phyloP scores from a whole-genome alignment of 768 basidiomycete species.

The Udeniomyces megalosporus region DNA sequence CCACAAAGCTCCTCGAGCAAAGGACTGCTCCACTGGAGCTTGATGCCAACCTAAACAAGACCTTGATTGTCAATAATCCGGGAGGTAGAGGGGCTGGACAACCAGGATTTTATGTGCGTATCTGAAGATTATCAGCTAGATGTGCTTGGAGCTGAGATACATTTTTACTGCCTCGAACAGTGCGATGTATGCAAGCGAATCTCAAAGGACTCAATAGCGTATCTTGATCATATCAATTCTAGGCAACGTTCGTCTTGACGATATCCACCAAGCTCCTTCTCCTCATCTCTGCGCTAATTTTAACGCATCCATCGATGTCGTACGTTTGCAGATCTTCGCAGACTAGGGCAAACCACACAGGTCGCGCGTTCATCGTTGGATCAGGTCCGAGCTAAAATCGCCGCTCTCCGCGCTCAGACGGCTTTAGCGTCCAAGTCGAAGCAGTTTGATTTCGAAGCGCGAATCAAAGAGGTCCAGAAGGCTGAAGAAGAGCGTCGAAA shows the following conservation, averaged over 20 bases:
- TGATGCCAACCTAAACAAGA: constrained; percentile 89
- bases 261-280: too few relatives aligned
- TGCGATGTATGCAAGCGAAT: constrained; percentile 83
- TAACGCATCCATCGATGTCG: too few relatives aligned
- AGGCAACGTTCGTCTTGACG: constrained; percentile 35
- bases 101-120: constrained; percentile 59
- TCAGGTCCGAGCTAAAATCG: constrained; percentile 85
- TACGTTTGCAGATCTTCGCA: constrained; percentile 65
- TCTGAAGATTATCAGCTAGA: neutral
- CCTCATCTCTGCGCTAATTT: too few relatives aligned
- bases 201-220: constrained; percentile 84
- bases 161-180: constrained; percentile 13
- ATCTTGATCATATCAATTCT: constrained; percentile 90
- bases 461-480: constrained; percentile 62
- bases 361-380: constrained; percentile 76
- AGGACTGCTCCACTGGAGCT: constrained; percentile 71
- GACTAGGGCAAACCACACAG: constrained; percentile 88
- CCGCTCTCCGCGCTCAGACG: constrained; percentile 68
- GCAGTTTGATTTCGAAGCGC: constrained; percentile 84
- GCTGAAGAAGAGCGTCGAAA: constrained; percentile 43
- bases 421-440: constrained; percentile 67
- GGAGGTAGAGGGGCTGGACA: constrained; percentile 72
- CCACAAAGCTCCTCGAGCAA: constrained; percentile 81
- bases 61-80: constrained; percentile 71
- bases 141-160: neutral